phyloP scores from a whole-genome alignment of 805 yeast species.

The Candida loeiensis region DNA sequence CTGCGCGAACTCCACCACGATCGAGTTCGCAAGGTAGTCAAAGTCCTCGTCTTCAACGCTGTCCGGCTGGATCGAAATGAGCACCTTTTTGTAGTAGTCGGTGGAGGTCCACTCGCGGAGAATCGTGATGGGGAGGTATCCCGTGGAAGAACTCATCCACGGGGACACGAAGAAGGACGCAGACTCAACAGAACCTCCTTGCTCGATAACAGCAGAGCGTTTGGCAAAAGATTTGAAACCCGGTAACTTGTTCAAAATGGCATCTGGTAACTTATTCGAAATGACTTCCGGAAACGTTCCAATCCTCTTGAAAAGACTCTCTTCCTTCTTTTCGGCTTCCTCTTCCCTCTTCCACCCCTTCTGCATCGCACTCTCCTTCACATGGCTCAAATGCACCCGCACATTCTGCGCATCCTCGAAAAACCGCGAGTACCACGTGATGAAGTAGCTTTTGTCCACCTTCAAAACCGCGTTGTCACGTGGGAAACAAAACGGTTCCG shows the following conservation, averaged over 20 bases:
- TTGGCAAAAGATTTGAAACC: neutral
- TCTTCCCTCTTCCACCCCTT: constrained; percentile 52
- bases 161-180: constrained; percentile 63
- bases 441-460: constrained; percentile 62
- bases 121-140: constrained; percentile 60
- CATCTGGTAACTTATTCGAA: no score
- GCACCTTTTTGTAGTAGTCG: constrained; percentile 52
- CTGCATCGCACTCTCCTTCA: constrained; percentile 51
- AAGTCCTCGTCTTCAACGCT: constrained; percentile 63
- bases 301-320: no score
- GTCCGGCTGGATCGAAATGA: constrained; percentile 73
- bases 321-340: neutral
- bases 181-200: constrained; percentile 32
- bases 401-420: constrained; percentile 61
- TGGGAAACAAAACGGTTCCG: constrained; percentile 89
- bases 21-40: constrained; percentile 40
- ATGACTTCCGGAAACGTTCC: no score
- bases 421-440: constrained; percentile 75
- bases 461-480: constrained; percentile 55
- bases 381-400: constrained; percentile 61
- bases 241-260: neutral
- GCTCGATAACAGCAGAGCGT: constrained; percentile 34
- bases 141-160: constrained; percentile 63
- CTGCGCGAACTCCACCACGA: constrained; percentile 46
- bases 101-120: constrained; percentile 57